Base-by-base conservation (phyloP, 306 rosid genomes). In the Vigna trinervia region DNA sequence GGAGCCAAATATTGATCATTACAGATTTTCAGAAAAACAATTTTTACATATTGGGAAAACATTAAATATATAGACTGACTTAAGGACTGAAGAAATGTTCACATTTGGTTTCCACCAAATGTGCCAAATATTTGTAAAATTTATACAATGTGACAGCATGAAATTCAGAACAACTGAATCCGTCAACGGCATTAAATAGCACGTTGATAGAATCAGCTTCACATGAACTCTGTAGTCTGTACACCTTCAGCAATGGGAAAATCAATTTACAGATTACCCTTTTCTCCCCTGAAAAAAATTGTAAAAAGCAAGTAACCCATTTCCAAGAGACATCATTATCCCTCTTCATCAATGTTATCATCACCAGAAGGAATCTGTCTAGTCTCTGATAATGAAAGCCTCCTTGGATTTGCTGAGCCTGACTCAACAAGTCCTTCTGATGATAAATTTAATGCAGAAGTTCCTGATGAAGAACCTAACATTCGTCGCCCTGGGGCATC, bases 251-350 rank as follows among this genome's bases (percentile, higher is more conserved):
- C 79, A 76, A 84, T 79, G 85, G 93, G 88, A 90, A 82, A 86
- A 87, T 89, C 87, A 88, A 87, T 90, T 90, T 92, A 92, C 95
- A 90, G 86, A 83, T 89, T 87, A 83, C 88, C 81, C 90, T 82
- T 32, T 88, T 71, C 84, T 86, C 81, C 88, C 84, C 93, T 74
- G 80, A 87, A 86, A 88, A 87, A 88, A 86, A 79, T 74, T 87
- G 89, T 85, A 81, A 88, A 78, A 87, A 47, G 80, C 84, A 81
- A 79, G 78, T 74, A 79, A 79, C 86, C 87, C 85, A 48, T 58
- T 75, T 83, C 81, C 81, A 78, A 71, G 82, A 77, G 86, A 86
- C 83, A 56, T 65, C 76, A 6, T 80, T 91, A 92, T 80, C 84
- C 93, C 84, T 90, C 95, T 36, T 86, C 87, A 83, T 94, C 91